Base-by-base conservation (phyloP, 208 protist genomes). In the Wallacemonas collosoma region DNA sequence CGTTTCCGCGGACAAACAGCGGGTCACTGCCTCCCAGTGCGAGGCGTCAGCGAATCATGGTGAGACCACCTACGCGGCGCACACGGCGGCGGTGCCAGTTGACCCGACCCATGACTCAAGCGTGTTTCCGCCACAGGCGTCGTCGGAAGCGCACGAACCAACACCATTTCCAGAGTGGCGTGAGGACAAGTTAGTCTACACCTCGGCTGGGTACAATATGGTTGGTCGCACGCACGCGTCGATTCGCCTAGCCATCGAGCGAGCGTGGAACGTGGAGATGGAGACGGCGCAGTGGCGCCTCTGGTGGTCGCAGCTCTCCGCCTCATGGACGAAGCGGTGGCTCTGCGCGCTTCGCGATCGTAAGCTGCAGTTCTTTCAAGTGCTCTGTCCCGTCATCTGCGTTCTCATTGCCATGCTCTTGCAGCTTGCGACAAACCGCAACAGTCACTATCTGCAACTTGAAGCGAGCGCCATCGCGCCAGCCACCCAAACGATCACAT, bases 351-450 rank as follows among this genome's bases (percentile, higher is more conserved):
- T 81, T 2, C 83, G 91, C 11, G 89, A 96, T 71, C 79, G 74
- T 43, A 74, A 81, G 53, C 86, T 83, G 76, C 72, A 83, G 60
- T 81, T 81, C 44, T 88, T 93, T 62, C 89, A 94, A 60, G 80
- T 94, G 53, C 26, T 88, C 60, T 87, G 77, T 47, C 91, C 91
- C 8, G 79, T 89, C 54, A 14, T 89, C 8, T 89, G 83, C 58
- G 72, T 93, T 35, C 72, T 93, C 41, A 65, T 94, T 17, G 85
- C 86, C 39, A 77, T 94, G 80, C 60, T 88, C 63, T 72, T 96
- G 65, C 68, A 81, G 61, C 73, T 85, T 11, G 76, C 86, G 62
- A 71, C 75, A 12, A 47, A 36, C 41, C 26, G 12, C 38, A 75
- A 66, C 57, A 43, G 56, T 14, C 45, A 41, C n/a, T 72, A 76